Conservation (phyloP, 208 protist species). For the Angomonas ambiguus region DNA sequence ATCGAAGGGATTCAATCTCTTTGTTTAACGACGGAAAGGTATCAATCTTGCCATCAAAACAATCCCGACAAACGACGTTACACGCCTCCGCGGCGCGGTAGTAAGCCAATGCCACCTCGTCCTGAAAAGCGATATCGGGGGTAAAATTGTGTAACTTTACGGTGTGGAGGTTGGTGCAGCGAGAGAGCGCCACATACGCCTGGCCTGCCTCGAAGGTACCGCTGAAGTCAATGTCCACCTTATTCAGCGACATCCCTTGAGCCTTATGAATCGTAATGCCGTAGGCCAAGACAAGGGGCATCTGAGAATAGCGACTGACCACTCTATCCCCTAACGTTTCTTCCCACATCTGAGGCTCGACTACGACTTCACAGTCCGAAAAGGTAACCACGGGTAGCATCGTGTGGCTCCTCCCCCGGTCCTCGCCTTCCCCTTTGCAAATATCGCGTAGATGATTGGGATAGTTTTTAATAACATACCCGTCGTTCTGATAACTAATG, state of each 20-base stretch:
- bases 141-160: conserved; percentile 68
- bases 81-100: conserved; percentile 58
- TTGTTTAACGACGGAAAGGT: conserved; percentile 20
- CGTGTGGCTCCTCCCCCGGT: conserved; percentile 21
- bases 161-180: conserved; percentile 59
- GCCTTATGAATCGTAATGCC: conserved; percentile 96
- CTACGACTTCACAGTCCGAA: conserved; percentile 36
- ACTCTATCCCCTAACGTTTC: conserved; percentile 46
- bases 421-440: conserved; percentile 21
- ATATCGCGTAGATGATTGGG: conserved; percentile 20
- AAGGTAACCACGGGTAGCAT: conserved; percentile 67
- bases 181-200: conserved; percentile 88
- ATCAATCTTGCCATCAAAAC: conserved; percentile 14
- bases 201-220: conserved; percentile 78
- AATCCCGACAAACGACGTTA: neutral
- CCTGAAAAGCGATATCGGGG: conserved; percentile 40
- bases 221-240: conserved; percentile 83
- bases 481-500: conserved; percentile 22
- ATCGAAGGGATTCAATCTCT: conserved; percentile 51
- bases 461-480: conserved; percentile 34
- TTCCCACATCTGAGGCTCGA: conserved; percentile 77
- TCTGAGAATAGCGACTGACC: conserved; percentile 52
- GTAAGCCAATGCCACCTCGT: conserved; percentile 65
- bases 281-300: conserved; percentile 95
- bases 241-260: conserved; percentile 91